Evolutionary conservation across 176 grass and related monocot genomes (phyloP).

Genomic region (Carex scoparia): DNA sequence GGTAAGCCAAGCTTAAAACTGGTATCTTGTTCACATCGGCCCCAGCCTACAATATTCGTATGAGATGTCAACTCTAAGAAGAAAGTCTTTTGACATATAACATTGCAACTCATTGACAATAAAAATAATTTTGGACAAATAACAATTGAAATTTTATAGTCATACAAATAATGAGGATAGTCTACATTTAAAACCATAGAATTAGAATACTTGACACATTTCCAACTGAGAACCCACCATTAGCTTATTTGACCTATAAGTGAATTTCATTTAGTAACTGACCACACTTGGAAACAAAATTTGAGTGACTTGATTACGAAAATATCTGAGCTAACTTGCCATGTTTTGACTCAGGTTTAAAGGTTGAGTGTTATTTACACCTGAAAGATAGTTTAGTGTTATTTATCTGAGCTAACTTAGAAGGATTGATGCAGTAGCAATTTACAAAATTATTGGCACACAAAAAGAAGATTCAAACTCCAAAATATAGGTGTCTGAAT

Average conservation of each 20-base stretch:
- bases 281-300: neutral
- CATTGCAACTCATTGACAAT: neutral
- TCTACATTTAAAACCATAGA: no score
- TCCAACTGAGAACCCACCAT: no score
- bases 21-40: constrained; percentile 7
- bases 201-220: no score
- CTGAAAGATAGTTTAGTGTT: neutral
- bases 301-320: neutral
- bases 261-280: no score
- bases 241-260: no score
- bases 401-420: no score
- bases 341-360: neutral
- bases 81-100: neutral
- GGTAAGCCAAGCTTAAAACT: neutral
- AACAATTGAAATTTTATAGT: no score
- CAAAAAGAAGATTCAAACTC: neutral
- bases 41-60: constrained; percentile 7
- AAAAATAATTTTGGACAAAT: neutral
- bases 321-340: neutral
- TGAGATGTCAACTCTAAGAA: neutral
- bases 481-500: neutral
- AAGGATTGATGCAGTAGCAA: neutral
- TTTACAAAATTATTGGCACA: neutral
- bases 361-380: neutral
- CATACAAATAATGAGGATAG: no score